Conservation (phyloP, 2,329 filamentous ascomycete species). For the Aspergillus tamarii region DNA sequence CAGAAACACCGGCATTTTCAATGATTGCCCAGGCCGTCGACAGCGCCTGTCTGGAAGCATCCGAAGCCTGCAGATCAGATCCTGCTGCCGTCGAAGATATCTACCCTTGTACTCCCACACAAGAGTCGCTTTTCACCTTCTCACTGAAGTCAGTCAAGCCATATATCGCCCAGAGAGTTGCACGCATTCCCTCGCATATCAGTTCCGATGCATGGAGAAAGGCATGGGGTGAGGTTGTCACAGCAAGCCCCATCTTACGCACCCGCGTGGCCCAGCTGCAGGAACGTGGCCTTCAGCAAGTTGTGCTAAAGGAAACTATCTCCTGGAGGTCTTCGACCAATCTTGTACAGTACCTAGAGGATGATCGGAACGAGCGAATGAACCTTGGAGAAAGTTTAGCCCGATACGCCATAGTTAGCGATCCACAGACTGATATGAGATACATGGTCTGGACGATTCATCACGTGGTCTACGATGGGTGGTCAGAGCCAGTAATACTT, state of each 20-base stretch:
- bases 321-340: conserved; percentile 33
- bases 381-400: conserved; percentile 40
- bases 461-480: conserved; percentile 57
- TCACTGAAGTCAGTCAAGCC: conserved; percentile 47
- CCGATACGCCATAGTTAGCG: conserved; percentile 38
- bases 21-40: conserved; percentile 38
- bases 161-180: conserved; percentile 50
- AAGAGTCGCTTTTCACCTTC: conserved; percentile 50
- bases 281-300: conserved; percentile 39
- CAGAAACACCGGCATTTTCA: conserved; percentile 31
- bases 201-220: conserved; percentile 43
- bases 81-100: conserved; percentile 40
- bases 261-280: conserved; percentile 47
- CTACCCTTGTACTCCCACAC: conserved; percentile 46
- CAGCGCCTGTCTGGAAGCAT: conserved; percentile 41
- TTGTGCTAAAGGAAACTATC: conserved; percentile 38
- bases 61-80: conserved; percentile 37
- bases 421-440: conserved; percentile 25
- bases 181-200: conserved; percentile 40
- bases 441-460: conserved; percentile 56
- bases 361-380: conserved; percentile 33
- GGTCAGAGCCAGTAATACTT: conserved; percentile 44
- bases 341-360: conserved; percentile 30
- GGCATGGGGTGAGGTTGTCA: conserved; percentile 49
- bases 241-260: conserved; percentile 49